Conservation (phyloP, 2,329 filamentous ascomycete species). For the Xylaria sp. region DNA sequence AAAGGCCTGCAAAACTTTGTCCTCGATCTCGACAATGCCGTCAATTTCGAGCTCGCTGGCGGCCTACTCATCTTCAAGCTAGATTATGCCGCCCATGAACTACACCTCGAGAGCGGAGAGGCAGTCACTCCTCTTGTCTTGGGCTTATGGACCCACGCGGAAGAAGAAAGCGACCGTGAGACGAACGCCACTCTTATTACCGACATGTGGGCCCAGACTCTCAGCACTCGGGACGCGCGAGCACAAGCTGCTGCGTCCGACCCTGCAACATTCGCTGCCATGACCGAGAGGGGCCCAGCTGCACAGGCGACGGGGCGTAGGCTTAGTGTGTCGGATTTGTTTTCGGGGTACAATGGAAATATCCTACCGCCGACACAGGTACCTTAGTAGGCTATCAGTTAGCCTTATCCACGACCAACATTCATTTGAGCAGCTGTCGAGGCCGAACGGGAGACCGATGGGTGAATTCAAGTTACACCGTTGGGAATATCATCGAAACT, state of each 20-base stretch:
- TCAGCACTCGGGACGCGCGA: conserved; percentile 29
- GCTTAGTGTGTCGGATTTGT: conserved; percentile 35
- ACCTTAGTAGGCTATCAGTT: background rate
- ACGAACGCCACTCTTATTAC: conserved; percentile 36
- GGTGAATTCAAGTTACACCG: no score
- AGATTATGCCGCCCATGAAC: conserved; percentile 33
- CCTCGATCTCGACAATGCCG: conserved; percentile 65
- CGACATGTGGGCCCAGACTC: conserved; percentile 37
- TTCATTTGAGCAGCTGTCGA: background rate
- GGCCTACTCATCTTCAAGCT: conserved; percentile 60
- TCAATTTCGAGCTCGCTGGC: conserved; percentile 66
- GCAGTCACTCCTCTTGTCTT: conserved; percentile 30
- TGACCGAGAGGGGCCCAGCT: conserved; percentile 13
- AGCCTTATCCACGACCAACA: background rate
- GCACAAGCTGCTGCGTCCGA: conserved; percentile 22
- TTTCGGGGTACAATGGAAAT: conserved; percentile 20
- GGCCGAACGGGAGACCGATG: no score
- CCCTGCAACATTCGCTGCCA: background rate
- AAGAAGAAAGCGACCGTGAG: conserved; percentile 34
- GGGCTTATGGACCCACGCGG: conserved; percentile 39
- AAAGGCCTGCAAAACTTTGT: conserved; percentile 73
- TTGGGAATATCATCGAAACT: no score
- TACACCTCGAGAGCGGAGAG: conserved; percentile 34
- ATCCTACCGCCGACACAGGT: background rate
- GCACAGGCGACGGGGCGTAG: conserved; percentile 28